Evolutionary conservation across 1,284 basidiomycete genomes (phyloP), one percentile per base, ranked within the genome.

Genomic region (Pseudozyma sp.): DNA sequence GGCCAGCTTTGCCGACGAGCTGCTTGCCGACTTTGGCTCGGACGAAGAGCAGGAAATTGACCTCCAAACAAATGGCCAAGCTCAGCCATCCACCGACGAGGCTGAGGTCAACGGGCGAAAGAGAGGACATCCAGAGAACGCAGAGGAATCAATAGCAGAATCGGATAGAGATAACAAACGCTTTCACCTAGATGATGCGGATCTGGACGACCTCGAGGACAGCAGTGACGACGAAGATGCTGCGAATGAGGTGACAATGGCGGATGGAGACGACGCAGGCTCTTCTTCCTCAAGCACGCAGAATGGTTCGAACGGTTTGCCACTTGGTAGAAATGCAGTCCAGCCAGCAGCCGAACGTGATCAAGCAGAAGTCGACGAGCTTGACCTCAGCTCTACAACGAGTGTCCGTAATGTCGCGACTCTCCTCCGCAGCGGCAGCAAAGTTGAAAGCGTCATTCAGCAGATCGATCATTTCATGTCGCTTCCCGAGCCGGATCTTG

Each of bases 291-390:
- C 57, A 8, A 11, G 56, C 21, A 31, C 52, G 14, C 47, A 59
- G 39, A 60, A 55, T 48, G 38, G 47, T 5, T 18, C 51, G 13
- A 52, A 25, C 11, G 53, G 38, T 9, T n/a, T 59, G 12, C 52
- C 51, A 18, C 62, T 97, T 0, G 89, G 95, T 0, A 91, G 93
- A 76, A 95, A 95, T 6, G 96, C 96, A 5, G 88, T 96, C 3
- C 90, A 90, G 75, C 96, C 96, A 9, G 93, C 95, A 9, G 95
- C 97, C 31, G 95, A 98, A 86, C 87, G 98, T 47, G 94, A 97
- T 83, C 90, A 89, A 42, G 94, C 95, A 72, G 94, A 95, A 61
- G 95, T 98, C 35, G 91, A 95, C 82, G 89, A 90, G 77, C 95
- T 97, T 91, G 93, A 98, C 80, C 87, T 99, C 47, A 90, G 90